Conservation (phyloP, 345 rosid genomes). For the Bretschneidera sinensis region DNA sequence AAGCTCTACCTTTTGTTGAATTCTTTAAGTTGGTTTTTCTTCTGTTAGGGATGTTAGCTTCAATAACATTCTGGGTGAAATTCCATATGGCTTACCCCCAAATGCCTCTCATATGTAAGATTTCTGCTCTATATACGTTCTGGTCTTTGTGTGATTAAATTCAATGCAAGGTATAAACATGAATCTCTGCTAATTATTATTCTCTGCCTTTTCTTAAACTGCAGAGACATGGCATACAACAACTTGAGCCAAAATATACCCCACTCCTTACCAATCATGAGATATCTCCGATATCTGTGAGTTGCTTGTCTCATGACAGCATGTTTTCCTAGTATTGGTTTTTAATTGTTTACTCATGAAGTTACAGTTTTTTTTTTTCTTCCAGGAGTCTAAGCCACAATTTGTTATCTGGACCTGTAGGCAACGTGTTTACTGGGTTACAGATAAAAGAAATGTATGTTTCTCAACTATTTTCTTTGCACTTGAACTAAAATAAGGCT, state of each 20-base stretch:
- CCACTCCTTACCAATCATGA: conserved; percentile 51
- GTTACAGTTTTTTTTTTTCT: conserved; percentile 14
- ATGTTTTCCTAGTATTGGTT: conserved; percentile 4
- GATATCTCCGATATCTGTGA: conserved; percentile 61
- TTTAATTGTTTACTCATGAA: conserved; percentile 5
- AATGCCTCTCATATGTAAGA: conserved; percentile 78
- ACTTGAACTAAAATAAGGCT: not conserved
- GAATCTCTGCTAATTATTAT: too few species aligned
- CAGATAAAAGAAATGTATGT: conserved; percentile 70
- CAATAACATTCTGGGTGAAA: conserved; percentile 62
- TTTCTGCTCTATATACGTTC: conserved; percentile 9
- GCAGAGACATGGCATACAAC: conserved; percentile 81
- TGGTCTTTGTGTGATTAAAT: conserved; percentile 1
- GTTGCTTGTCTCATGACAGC: conserved; percentile 20
- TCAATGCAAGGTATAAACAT: not conserved
- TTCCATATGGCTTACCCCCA: conserved; percentile 71
- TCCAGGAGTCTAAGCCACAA: conserved; percentile 92
- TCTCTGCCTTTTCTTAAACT: conserved; percentile 14
- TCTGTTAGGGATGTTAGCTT: conserved; percentile 70
- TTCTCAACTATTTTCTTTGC: conserved; percentile 7
- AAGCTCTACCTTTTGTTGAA: not conserved
- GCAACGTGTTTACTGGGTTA: conserved; percentile 71
- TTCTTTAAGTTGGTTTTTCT: conserved; percentile 14
- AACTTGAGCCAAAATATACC: conserved; percentile 62
- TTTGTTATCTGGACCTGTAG: conserved; percentile 68